Evolutionary conservation across 495 filamentous ascomycete genomes (phyloP).

Genomic region (Aspergillus coremiiformis): DNA sequence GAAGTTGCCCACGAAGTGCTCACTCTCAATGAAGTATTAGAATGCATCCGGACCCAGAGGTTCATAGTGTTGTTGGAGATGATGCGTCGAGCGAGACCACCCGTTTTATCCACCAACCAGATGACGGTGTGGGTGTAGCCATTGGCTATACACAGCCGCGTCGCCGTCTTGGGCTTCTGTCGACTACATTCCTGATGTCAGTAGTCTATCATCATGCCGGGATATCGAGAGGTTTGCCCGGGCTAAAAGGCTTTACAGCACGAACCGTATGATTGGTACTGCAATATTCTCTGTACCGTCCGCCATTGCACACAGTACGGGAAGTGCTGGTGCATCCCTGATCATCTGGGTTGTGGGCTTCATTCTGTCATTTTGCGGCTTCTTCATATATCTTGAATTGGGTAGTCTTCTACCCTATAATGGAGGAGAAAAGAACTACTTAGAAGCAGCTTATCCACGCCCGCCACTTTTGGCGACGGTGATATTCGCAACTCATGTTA

Average conservation of each 20-base stretch:
- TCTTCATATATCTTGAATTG: slow-evolving; percentile 56
- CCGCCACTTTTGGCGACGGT: slow-evolving; percentile 59
- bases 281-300: slow-evolving; percentile 68
- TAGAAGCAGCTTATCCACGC: slow-evolving; percentile 60
- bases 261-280: slow-evolving; percentile 58
- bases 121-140: slow-evolving; percentile 1
- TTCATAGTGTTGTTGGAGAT: too few relatives aligned
- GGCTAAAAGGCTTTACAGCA: slow-evolving; percentile 32
- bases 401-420: slow-evolving; percentile 61
- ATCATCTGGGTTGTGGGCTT: slow-evolving; percentile 56
- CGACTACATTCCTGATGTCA: slow-evolving; percentile 39
- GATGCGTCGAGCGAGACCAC: neutral
- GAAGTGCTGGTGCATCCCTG: slow-evolving; percentile 57
- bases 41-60: too few relatives aligned
- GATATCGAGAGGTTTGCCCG: too few relatives aligned
- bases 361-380: slow-evolving; percentile 48
- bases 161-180: slow-evolving; percentile 34
- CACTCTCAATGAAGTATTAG: too few relatives aligned
- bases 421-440: slow-evolving; percentile 64
- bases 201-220: neutral
- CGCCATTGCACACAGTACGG: slow-evolving; percentile 51
- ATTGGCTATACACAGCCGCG: neutral
- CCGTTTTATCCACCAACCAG: neutral
- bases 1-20: too few relatives aligned
- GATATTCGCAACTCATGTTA: slow-evolving; percentile 54